These are phyloP conservation scores for Huntiella bhutanensis DNA, from an alignment of 2,329 filamentous ascomycete species.

Conservation along the genomic window DNA sequence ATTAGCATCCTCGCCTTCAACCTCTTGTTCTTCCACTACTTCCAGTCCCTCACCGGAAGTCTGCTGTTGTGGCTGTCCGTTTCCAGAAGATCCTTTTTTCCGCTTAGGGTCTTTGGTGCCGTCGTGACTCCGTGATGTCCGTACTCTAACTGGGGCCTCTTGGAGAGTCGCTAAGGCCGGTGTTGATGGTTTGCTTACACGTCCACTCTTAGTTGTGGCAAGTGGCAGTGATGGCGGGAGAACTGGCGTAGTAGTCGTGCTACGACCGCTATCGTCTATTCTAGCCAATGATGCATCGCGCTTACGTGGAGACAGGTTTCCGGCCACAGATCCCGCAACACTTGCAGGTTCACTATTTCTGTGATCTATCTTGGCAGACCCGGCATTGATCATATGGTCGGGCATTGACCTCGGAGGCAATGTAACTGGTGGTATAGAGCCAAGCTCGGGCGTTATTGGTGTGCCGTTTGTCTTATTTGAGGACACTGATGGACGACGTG, in stretches of 20 bases:
- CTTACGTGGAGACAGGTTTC: slow-evolving; percentile 5
- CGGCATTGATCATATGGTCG: slow-evolving; percentile 9
- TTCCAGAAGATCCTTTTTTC: slow-evolving; percentile 10
- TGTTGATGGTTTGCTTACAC: slow-evolving; percentile 48
- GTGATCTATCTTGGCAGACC: no score
- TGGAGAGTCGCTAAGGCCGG: slow-evolving; percentile 41
- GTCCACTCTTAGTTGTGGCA: slow-evolving; percentile 45
- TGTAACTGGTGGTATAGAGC: slow-evolving; percentile 17
- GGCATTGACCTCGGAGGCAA: slow-evolving; percentile 10
- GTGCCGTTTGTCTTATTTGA: slow-evolving; percentile 42
- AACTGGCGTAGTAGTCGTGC: slow-evolving; percentile 23
- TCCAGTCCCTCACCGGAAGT: slow-evolving; percentile 13
- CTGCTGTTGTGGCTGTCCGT: slow-evolving; percentile 1
- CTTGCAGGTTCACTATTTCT: no score
- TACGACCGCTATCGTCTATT: slow-evolving; percentile 10
- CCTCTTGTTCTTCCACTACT: slow-evolving; percentile 18
- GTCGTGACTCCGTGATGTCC: slow-evolving; percentile 29
- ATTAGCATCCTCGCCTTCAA: slow-evolving; percentile 45
- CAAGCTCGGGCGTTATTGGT: slow-evolving; percentile 21
- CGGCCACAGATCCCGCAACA: no score
- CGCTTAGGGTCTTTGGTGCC: slow-evolving; percentile 14
- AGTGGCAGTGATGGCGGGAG: slow-evolving; percentile 22
- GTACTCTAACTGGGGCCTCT: slow-evolving; percentile 29
- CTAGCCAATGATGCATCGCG: slow-evolving; percentile 4
- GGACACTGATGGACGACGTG: slow-evolving; percentile 38